Conservation (phyloP, 2,329 filamentous ascomycete genomes). For the Pleoardoris graminearum region DNA sequence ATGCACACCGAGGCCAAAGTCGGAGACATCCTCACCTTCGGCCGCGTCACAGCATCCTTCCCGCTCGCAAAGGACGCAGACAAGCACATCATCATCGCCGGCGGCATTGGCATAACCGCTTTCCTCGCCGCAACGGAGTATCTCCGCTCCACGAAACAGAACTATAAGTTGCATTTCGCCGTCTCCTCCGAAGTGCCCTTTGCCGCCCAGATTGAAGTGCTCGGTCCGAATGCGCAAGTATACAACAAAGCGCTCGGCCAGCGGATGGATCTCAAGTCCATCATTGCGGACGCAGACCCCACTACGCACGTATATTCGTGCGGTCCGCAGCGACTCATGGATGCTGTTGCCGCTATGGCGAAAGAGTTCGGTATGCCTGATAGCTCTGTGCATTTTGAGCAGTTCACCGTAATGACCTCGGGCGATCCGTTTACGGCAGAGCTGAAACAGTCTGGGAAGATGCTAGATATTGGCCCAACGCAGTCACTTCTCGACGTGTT, state of each 20-base stretch:
- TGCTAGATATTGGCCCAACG: constrained; percentile 50
- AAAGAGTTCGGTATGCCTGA: constrained; percentile 50
- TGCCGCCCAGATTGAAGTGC: constrained; percentile 49
- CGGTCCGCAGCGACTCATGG: constrained; percentile 62
- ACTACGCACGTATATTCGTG: constrained; percentile 65
- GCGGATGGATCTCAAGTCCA: constrained; percentile 55
- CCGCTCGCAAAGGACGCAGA: constrained; percentile 54
- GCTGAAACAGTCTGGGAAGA: constrained; percentile 50
- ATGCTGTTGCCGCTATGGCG: constrained; percentile 52
- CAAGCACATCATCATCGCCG: constrained; percentile 65
- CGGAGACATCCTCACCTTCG: constrained; percentile 57
- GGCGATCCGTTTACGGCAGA: constrained; percentile 65
- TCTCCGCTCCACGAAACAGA: constrained; percentile 34
- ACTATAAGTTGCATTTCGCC: constrained; percentile 62
- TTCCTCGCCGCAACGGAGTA: constrained; percentile 58
- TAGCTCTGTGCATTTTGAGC: constrained; percentile 63
- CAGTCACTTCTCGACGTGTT: constrained; percentile 50
- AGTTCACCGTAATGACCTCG: constrained; percentile 57
- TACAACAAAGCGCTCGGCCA: constrained; percentile 59
- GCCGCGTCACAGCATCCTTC: constrained; percentile 56
- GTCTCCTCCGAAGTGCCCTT: constrained; percentile 61
- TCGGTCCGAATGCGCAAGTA: constrained; percentile 51
- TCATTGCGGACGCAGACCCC: constrained; percentile 55
- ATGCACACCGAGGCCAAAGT: constrained; percentile 56
- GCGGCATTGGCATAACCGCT: constrained; percentile 68